These are phyloP conservation scores for Termitomyces sp. DNA, from an alignment of 768 basidiomycete genomes.

Conservation along the genomic window DNA sequence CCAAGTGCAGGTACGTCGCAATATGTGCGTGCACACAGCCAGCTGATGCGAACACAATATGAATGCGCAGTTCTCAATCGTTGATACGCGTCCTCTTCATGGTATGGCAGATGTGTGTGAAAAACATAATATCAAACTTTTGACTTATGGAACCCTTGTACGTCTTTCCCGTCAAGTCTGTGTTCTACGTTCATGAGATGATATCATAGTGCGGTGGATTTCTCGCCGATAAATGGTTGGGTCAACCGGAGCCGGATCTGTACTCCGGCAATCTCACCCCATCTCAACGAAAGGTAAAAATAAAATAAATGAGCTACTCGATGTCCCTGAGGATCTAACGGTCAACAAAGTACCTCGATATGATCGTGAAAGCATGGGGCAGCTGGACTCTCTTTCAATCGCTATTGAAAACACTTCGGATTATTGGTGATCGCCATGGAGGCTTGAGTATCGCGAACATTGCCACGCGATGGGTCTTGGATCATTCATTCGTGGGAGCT, in stretches of 20 bases:
- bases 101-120: conserved; percentile 77
- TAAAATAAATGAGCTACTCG: conserved; percentile 1
- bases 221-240: conserved; percentile 74
- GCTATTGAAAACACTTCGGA: conserved; percentile 55
- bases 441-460: conserved; percentile 73
- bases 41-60: not conserved
- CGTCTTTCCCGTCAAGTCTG: conserved; percentile 22
- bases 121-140: conserved; percentile 67
- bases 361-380: conserved; percentile 80
- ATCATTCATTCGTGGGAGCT: conserved; percentile 75
- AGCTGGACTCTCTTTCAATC: conserved; percentile 73
- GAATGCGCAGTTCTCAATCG: conserved; percentile 67
- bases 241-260: conserved; percentile 63
- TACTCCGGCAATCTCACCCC: conserved; percentile 72
- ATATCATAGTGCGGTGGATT: conserved; percentile 76
- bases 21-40: not conserved
- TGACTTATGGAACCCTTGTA: conserved; percentile 83
- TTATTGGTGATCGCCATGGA: conserved; percentile 66
- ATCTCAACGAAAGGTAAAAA: conserved; percentile 73
- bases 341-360: conserved; percentile 68
- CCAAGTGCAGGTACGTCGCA: conserved; percentile 67
- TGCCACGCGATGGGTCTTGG: conserved; percentile 80
- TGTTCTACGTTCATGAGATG: conserved; percentile 11
- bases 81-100: conserved; percentile 75
- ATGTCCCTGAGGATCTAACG: conserved; percentile 9